phyloP scores from a whole-genome alignment of 2,329 filamentous ascomycete species.

The Fusarium drepaniforme region DNA sequence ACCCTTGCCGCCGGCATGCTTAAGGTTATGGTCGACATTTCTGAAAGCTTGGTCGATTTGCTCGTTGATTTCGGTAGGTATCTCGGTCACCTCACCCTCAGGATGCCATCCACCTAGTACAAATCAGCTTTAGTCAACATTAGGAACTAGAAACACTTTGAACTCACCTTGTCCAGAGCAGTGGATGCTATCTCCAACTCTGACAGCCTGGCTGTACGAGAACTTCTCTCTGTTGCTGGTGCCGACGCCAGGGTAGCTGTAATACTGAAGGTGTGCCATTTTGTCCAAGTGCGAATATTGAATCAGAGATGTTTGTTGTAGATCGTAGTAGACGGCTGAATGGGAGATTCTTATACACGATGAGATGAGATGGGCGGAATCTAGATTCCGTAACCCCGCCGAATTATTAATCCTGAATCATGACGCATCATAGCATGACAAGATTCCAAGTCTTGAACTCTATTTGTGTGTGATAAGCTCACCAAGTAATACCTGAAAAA shows the following conservation, averaged over 20 bases:
- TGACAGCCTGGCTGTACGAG: background rate
- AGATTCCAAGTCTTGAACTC: background rate
- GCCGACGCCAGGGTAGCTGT: background rate
- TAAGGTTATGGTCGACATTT: background rate
- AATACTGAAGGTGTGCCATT: background rate
- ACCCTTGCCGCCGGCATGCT: background rate
- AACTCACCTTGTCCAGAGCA: background rate
- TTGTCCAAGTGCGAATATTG: background rate
- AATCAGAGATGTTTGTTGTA: background rate
- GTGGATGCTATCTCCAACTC: background rate
- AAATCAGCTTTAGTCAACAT: background rate
- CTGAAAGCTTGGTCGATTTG: conserved; percentile 5
- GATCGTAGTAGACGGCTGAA: background rate
- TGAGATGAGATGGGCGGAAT: background rate
- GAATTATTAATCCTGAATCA: background rate
- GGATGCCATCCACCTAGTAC: background rate
- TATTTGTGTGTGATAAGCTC: background rate
- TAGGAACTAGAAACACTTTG: background rate
- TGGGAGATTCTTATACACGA: background rate
- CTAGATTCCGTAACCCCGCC: background rate
- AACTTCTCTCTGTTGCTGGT: background rate
- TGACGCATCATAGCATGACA: background rate
- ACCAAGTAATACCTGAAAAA: background rate
- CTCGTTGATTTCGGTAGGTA: background rate
- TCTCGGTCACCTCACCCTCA: background rate